Percentiles rank a stretch among this genome's conserved stretches.
Evolutionary conservation across 1,284 basidiomycete species (phyloP).

Genomic region (Trichosporon coremiiforme): DNA sequence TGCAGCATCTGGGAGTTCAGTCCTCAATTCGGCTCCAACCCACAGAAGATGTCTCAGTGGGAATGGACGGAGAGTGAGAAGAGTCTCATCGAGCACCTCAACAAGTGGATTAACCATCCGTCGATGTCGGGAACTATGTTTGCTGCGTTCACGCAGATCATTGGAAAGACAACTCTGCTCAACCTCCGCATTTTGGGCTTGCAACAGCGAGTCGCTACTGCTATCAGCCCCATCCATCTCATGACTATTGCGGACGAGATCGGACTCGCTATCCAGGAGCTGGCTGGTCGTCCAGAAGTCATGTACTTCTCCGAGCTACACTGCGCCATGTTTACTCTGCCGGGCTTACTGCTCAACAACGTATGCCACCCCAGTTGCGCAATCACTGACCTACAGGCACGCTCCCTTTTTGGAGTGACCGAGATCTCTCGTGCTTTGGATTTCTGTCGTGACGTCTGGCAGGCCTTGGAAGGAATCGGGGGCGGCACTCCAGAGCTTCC

Average conservation of each 20-base stretch:
- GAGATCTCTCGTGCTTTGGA: slow-evolving; percentile 6
- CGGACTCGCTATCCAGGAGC: slow-evolving; percentile 11
- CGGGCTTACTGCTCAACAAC: slow-evolving; percentile 23
- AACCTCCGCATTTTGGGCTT: slow-evolving; percentile 23
- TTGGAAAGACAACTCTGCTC: slow-evolving; percentile 16
- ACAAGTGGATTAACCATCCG: slow-evolving; percentile 20
- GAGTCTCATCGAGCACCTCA: slow-evolving; percentile 20
- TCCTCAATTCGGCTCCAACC: slow-evolving; percentile 10
- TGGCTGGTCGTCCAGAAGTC: slow-evolving; percentile 4
- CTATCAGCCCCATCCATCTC: slow-evolving; percentile 16
- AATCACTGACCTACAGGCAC: slow-evolving; percentile 1
- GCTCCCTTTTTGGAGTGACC: background rate
- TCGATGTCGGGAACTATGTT: slow-evolving; percentile 13
- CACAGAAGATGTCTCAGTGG: slow-evolving; percentile 9
- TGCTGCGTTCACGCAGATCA: slow-evolving; percentile 14
- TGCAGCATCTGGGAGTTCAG: slow-evolving; percentile 29
- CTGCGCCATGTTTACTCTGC: slow-evolving; percentile 7
- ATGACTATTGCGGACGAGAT: slow-evolving; percentile 25
- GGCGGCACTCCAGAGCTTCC: background rate
- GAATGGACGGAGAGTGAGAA: slow-evolving; percentile 16
- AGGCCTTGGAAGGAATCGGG: background rate
- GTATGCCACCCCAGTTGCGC: too few species aligned
- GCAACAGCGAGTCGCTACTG: slow-evolving; percentile 9
- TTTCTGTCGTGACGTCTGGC: background rate
- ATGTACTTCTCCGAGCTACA: slow-evolving; percentile 26